Base-by-base conservation (phyloP, 768 basidiomycete genomes). In the Tephrocybe rancida region DNA sequence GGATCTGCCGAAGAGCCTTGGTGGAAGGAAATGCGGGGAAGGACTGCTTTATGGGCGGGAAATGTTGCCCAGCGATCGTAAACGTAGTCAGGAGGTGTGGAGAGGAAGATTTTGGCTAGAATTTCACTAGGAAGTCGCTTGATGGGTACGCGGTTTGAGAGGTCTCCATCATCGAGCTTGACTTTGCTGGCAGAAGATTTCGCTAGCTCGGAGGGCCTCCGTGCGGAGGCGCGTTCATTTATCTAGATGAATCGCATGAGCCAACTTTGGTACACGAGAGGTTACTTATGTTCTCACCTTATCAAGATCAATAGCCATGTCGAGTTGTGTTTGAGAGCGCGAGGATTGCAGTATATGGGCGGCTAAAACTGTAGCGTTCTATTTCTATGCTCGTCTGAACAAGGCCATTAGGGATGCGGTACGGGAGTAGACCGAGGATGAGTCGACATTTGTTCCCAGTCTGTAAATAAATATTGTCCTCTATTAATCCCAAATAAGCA, bases 101-200 rank as follows among this genome's bases (percentile, higher is more conserved):
- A 27, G 25, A 42, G n/a, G 29, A 59, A 55, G 7, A 59, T 52
- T 22, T 59, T 39, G 3, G 37, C 18, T 10, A 55, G 35, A 8
- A 59, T 16, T 24, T 59, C 53, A 26, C 46, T 2, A n/a, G 54
- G 54, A 27, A 49, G 13, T 35, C 21, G 21, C 1, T 49, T 26
- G 16, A 58, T 41, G 13, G 47, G 42, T 14, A 24, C 9, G 34
- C 19, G 7, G 2, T 13, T 26, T 45, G 26, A 13, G 21, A 44
- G 9, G 16, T 5, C 10, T 25, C 16, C 14, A 18, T 42, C 22
- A 8, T 27, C 35, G 14, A 26, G 13, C 1, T 24, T 30, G 18
- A 16, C 44, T 32, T 39, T 35, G 34, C 18, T 43, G 21, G 42
- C 42, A 13, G 10, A 16, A 13, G 14, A 37, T 16, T 37, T 37